Evolutionary conservation across 495 filamentous ascomycete genomes (phyloP), one percentile per base, ranked within the genome.

Genomic region (Haplographium delicatum): DNA sequence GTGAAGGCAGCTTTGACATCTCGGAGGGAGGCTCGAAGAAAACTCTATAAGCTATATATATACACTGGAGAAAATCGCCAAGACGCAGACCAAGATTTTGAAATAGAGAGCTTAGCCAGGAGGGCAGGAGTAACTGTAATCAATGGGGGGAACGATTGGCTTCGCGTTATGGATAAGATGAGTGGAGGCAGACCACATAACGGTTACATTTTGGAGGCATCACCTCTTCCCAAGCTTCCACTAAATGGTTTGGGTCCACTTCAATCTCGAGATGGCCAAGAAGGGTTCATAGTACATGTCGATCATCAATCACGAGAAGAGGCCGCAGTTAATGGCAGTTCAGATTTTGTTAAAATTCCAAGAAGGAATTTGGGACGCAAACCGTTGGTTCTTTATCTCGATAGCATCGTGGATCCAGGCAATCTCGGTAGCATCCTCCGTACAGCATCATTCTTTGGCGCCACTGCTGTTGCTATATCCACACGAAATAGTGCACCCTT

Each of bases 381-480:
- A 47, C 93, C 93, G 0, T 74, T 98, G 25, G 68, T 95, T 15
- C 67, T 97, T 10, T 69, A 95, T 27, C 69, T 96, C 9, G 88
- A 98, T 56, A 81, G 82, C n/a, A 81, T 98, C 38, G 61, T 86
- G 7, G 91, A 98, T 65, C 82, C 88, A 2, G 90, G 88, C 1
- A 98, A 98, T 63, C 70, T 96, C 2, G 93, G 93, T 23, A 85
- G 83, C 2, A 95, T 96, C 49, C 72, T 96, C 26, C 85, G 93
- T 18, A 84, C 87, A 18, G 86, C 88, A 4, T 82, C 85, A 58
- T 98, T 88, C 65, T 76, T 96, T 3, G 93, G 93, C 30, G 83
- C 86, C 11, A 83, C 88, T 50, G 88, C 85, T 5, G 68, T 94
- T 37, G 75, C 77, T 7, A 79, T 88, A 49, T 82, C 86, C 5